A percentile compares a stretch with the other conserved stretches of the same genome.
Conservation (phyloP, 108 stramenopile species). For the Bacterosira constricta region DNA sequence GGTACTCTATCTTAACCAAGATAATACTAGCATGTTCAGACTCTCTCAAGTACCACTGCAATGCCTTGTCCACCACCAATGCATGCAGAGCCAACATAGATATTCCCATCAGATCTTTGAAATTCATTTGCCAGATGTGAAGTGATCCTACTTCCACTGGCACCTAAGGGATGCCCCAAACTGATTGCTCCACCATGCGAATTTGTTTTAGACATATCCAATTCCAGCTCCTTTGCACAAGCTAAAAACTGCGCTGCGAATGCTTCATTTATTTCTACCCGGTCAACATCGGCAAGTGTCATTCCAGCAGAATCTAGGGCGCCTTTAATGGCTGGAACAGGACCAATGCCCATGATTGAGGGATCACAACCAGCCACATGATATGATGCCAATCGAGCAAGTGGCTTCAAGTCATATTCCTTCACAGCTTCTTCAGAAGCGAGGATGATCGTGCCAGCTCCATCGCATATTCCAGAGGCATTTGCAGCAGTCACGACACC, state of each 20-base stretch:
- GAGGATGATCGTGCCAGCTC: conserved; percentile 92
- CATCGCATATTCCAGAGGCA: conserved; percentile 98
- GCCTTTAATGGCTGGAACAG: conserved; percentile 90
- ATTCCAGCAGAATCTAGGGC: conserved; percentile 83
- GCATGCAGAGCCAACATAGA: conserved; percentile 96
- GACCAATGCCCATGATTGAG: conserved; percentile 96
- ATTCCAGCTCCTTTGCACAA: conserved; percentile 94
- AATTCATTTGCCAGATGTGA: conserved; percentile 95
- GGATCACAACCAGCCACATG: conserved; percentile 91
- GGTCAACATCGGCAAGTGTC: conserved; percentile 90
- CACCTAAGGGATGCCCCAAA: conserved; percentile 96
- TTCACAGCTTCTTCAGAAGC: conserved; percentile 89
- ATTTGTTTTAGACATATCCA: conserved; percentile 92
- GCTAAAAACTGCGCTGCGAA: conserved; percentile 97
- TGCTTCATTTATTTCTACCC: conserved; percentile 99
- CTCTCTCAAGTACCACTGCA: conserved; percentile 92
- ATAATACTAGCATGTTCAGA: conserved; percentile 15
- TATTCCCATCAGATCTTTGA: conserved; percentile 54
- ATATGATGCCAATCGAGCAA: conserved; percentile 80
- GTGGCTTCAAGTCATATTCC: conserved; percentile 84
- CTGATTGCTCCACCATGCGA: conserved; percentile 95
- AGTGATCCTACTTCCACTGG: conserved; percentile 91
- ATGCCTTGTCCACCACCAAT: conserved; percentile 99
- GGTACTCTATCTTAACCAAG: neutral
- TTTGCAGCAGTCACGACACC: conserved; percentile 96